These are phyloP conservation scores for Phoma sp. DNA, from an alignment of 2,329 filamentous ascomycete species.

Conservation along the genomic window DNA sequence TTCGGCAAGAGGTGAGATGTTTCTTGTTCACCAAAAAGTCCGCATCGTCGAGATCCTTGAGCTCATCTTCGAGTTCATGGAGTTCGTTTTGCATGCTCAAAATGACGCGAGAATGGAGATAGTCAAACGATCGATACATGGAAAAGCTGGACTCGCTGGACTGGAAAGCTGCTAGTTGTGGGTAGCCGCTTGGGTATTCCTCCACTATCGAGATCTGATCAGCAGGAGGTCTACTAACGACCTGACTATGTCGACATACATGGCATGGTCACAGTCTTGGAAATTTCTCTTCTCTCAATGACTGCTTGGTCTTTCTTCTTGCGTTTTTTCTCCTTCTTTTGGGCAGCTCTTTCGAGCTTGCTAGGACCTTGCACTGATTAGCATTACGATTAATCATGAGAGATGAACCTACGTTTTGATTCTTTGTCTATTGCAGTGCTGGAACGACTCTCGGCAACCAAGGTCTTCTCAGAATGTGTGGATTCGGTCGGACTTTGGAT, in stretches of 20 bases:
- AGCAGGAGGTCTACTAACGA: neutral
- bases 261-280: neutral
- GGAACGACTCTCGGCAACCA: too few species aligned
- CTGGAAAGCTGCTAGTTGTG: slow-evolving; percentile 41
- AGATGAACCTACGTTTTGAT: too few species aligned
- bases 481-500: too few species aligned
- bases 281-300: too few species aligned
- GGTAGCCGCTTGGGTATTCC: slow-evolving; percentile 39
- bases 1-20: too few species aligned
- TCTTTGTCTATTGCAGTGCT: too few species aligned
- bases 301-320: too few species aligned
- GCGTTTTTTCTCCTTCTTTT: too few species aligned
- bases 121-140: slow-evolving; percentile 44
- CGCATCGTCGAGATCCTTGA: slow-evolving; percentile 22
- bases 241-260: neutral
- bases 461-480: too few species aligned
- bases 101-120: slow-evolving; percentile 44
- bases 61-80: slow-evolving; percentile 35
- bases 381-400: too few species aligned
- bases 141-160: slow-evolving; percentile 45
- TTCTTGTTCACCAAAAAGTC: neutral
- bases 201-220: slow-evolving; percentile 25
- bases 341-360: too few species aligned
- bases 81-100: slow-evolving; percentile 45
- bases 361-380: too few species aligned